Evolutionary conservation across 768 basidiomycete species (phyloP).

Genomic region (Crucibulum laeve): DNA sequence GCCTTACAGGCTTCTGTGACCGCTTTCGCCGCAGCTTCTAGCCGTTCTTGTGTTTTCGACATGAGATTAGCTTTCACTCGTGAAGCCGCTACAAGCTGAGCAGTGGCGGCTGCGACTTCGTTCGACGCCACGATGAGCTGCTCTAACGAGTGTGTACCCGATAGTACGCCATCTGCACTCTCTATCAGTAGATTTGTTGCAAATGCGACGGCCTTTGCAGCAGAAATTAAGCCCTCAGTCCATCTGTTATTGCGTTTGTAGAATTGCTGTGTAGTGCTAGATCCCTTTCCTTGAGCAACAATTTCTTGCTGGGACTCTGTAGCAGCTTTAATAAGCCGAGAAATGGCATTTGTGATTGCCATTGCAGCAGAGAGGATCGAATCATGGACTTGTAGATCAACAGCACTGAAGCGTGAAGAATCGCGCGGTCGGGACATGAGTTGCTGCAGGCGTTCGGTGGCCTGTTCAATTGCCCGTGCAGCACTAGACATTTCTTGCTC

Average conservation of each 20-base stretch:
- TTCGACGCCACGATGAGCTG: conserved; percentile 99
- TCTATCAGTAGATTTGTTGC: conserved; percentile 95
- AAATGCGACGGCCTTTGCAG: conserved; percentile 96
- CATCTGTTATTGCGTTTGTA: conserved; percentile 99
- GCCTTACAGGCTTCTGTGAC: conserved; percentile 98
- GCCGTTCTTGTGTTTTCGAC: conserved; percentile 96
- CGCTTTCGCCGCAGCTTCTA: conserved; percentile 95
- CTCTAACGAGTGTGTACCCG: conserved; percentile 94
- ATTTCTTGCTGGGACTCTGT: conserved; percentile 99
- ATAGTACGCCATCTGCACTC: conserved; percentile 94
- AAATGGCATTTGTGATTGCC: conserved; percentile 94
- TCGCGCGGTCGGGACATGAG: conserved; percentile 92
- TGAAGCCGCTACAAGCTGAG: conserved; percentile 97
- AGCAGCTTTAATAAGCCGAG: conserved; percentile 90
- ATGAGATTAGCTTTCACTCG: conserved; percentile 97
- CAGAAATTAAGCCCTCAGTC: conserved; percentile 98
- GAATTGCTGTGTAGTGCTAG: conserved; percentile 91
- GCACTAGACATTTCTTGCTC: conserved; percentile 95
- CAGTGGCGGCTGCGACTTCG: conserved; percentile 95
- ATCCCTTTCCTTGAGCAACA: conserved; percentile 91
- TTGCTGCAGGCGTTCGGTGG: conserved; percentile 84
- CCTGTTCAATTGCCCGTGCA: conserved; percentile 88
- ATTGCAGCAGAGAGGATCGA: conserved; percentile 91
- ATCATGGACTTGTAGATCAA: conserved; percentile 97
- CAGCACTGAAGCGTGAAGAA: conserved; percentile 78